Evolutionary conservation across 305 asterid genomes (phyloP), one percentile per base, ranked within the genome.

Genomic region (Fraxinus xanthoxyloides): DNA sequence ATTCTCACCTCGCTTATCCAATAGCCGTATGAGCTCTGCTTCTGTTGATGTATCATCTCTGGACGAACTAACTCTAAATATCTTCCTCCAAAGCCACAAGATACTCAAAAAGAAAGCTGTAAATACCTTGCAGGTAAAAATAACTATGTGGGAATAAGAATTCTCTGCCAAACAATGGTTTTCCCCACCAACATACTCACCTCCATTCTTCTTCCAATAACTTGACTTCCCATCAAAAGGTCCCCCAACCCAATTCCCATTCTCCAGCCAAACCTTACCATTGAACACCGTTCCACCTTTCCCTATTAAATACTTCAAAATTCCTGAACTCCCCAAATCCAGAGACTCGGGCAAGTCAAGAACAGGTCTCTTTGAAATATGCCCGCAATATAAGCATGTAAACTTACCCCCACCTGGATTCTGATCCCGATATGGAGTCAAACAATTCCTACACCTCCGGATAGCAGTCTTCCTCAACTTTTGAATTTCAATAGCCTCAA

Each of bases 321-420:
- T 89, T 65, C 98, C 98, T 2, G 97, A 87, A 83, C 92, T 92
- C 35, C 94, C 93, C 90, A 92, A 84, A 21, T 94, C 97, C 3
- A 90, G 88, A 10, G 94, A 91, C 72, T 88, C 94, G 17, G 97
- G 97, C 86, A 96, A 90, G 81, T 96, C 98, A 51, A 96, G 86
- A 77, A 96, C 97, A 5, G 99, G 99, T 87, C 99, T 89, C 82
- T 93, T 94, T 0, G 99, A 96, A 79, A 93, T 86, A 87, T 96
- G 99, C 78, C 99, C 99, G 81, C 99, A 96, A 78, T 92, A 96
- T 10, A 95, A 91, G 83, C 99, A 94, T 97, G 94, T 96, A 82
- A 94, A 96, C 94, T 93, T 96, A 2, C 98, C 97, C 69, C 94
- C 99, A 72, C 99, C 93, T 19, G 99, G 99, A 88, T 93, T 96